A percentile compares a stretch with the other conserved stretches of the same genome.
Conservation (phyloP, 2,329 filamentous ascomycete genomes). For the Hyphodiscus sp. region DNA sequence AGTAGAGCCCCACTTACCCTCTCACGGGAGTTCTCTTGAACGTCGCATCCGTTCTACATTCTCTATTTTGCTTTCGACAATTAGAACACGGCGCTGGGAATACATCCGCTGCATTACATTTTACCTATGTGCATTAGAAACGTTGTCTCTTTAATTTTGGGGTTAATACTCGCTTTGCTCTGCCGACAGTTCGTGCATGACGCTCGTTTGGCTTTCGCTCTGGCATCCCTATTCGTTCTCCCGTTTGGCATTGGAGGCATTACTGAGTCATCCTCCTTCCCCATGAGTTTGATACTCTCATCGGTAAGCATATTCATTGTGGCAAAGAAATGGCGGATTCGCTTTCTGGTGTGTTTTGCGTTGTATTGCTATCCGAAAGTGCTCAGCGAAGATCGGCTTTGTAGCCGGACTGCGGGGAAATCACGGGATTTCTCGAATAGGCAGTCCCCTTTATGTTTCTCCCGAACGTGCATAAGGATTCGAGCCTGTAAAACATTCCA, state of each 20-base stretch:
- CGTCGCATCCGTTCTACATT: slow-evolving; percentile 1
- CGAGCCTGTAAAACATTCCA: too few relatives aligned
- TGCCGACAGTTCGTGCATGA: background rate
- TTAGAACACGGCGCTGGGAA: slow-evolving; percentile 3
- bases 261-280: background rate
- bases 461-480: background rate
- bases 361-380: background rate
- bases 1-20: background rate
- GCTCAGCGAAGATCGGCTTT: background rate
- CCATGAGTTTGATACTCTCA: background rate
- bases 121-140: background rate
- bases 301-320: background rate
- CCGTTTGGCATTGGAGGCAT: background rate
- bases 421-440: background rate
- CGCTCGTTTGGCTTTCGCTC: background rate
- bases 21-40: slow-evolving; percentile 1
- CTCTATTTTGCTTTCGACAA: background rate
- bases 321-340: background rate
- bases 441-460: background rate
- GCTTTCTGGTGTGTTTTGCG: background rate
- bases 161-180: background rate
- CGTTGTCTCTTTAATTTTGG: background rate
- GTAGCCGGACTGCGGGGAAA: background rate
- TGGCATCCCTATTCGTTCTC: background rate
- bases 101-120: slow-evolving; percentile 1